Evolutionary conservation across 1,139 yeast genomes (phyloP).

Genomic region (Kodamaea ohmeri): DNA sequence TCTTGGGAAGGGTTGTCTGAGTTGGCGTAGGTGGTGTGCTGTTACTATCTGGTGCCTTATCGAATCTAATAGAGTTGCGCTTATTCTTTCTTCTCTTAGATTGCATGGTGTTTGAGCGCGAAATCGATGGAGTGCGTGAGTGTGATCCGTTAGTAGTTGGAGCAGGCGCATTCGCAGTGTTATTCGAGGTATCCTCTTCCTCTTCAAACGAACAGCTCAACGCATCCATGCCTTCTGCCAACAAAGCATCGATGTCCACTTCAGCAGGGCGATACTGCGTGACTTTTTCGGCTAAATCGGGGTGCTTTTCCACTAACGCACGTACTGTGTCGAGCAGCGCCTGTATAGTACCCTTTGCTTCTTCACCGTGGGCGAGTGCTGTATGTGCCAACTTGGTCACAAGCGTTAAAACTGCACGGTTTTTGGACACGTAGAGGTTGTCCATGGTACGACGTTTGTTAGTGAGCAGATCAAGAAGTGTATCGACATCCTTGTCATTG

Average conservation of each 20-base stretch:
- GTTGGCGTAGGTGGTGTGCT: conserved; percentile 23
- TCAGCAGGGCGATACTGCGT: conserved; percentile 28
- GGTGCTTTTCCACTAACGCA: conserved; percentile 32
- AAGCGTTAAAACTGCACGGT: conserved; percentile 44
- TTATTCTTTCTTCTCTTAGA: conserved; percentile 31
- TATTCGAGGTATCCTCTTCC: conserved; percentile 18
- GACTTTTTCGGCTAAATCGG: conserved; percentile 36
- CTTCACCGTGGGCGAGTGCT: conserved; percentile 50
- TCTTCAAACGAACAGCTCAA: conserved; percentile 38
- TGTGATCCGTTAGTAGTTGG: conserved; percentile 2
- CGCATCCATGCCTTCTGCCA: conserved; percentile 35
- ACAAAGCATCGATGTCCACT: conserved; percentile 35
- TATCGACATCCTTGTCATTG: conserved; percentile 47
- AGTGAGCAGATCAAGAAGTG: conserved; percentile 41
- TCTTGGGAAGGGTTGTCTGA: conserved; percentile 24
- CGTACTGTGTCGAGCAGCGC: conserved; percentile 33
- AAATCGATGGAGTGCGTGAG: conserved; percentile 15
- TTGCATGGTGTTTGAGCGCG: conserved; percentile 28
- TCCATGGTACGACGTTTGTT: conserved; percentile 44
- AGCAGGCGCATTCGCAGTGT: background rate
- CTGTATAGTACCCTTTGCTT: conserved; percentile 35
- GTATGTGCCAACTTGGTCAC: conserved; percentile 44
- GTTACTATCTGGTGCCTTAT: conserved; percentile 23
- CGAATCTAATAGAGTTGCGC: conserved; percentile 32
- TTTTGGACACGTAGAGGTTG: conserved; percentile 46